phyloP scores from a whole-genome alignment of 2,329 filamentous ascomycete genomes.

The Xylaria multiplex region DNA sequence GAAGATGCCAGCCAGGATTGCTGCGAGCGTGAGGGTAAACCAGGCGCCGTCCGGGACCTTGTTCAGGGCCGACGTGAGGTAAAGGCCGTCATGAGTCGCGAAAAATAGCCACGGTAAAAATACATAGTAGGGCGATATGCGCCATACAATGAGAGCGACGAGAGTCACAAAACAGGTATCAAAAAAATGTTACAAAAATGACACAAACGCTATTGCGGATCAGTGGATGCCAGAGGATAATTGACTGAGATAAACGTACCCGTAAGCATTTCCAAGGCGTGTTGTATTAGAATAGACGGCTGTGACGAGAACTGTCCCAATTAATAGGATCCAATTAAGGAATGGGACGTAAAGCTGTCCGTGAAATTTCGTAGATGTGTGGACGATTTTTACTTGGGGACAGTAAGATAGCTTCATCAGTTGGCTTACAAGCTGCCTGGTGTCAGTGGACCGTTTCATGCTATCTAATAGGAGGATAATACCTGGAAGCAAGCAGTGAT shows the following conservation, averaged over 20 bases:
- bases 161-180: constrained; percentile 79
- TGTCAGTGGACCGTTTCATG: constrained; percentile 25
- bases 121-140: constrained; percentile 68
- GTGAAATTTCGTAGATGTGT: constrained; percentile 75
- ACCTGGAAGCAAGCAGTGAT: constrained; percentile 76
- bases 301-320: constrained; percentile 78
- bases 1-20: constrained; percentile 71
- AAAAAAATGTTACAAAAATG: constrained; percentile 81
- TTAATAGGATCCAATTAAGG: constrained; percentile 80
- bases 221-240: not conserved
- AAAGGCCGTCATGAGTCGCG: constrained; percentile 73
- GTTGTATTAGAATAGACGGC: constrained; percentile 74
- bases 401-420: constrained; percentile 78
- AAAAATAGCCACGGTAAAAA: constrained; percentile 70
- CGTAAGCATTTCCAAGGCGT: constrained; percentile 77
- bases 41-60: constrained; percentile 82
- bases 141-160: constrained; percentile 78
- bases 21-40: constrained; percentile 76
- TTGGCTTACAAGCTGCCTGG: constrained; percentile 46
- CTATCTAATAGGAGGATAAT: not conserved
- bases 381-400: constrained; percentile 77
- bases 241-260: constrained; percentile 48
- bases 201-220: constrained; percentile 67
- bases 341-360: constrained; percentile 81
- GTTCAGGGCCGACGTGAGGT: constrained; percentile 73